Conservation (phyloP, 805 yeast species). For the Candida xyloterini region DNA sequence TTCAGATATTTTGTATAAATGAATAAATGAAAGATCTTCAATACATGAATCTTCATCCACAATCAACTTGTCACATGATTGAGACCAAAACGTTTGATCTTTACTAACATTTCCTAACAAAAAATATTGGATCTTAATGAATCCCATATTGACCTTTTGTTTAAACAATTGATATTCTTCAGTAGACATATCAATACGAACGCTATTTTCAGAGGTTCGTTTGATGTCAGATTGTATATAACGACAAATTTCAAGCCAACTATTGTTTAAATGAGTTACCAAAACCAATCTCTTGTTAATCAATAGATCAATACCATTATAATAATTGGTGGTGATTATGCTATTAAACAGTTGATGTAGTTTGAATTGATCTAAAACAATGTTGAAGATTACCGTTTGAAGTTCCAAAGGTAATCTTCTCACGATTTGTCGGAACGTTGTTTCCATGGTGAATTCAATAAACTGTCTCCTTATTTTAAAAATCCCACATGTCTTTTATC, state of each 20-base stretch:
- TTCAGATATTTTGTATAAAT: not conserved
- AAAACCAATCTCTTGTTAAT: not conserved
- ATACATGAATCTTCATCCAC: not conserved
- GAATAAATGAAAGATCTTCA: not conserved
- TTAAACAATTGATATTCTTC: not conserved
- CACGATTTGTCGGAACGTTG: no score
- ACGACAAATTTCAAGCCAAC: slow-evolving; percentile 1
- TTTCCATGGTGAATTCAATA: not conserved
- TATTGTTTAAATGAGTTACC: not conserved
- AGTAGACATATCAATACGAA: not conserved
- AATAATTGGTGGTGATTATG: not conserved
- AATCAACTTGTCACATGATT: not conserved
- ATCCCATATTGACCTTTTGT: not conserved
- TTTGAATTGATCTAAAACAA: not conserved
- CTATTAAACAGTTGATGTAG: not conserved
- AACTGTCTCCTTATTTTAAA: not conserved
- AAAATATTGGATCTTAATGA: not conserved
- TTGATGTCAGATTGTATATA: not conserved
- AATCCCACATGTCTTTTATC: not conserved
- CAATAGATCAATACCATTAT: not conserved
- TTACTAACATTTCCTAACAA: not conserved
- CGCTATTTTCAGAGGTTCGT: not conserved
- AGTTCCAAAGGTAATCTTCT: not conserved
- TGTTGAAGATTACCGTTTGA: not conserved
- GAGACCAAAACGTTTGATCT: not conserved